Evolutionary conservation across 2,329 filamentous ascomycete species (phyloP).

Genomic region (Beauveria asiatica): DNA sequence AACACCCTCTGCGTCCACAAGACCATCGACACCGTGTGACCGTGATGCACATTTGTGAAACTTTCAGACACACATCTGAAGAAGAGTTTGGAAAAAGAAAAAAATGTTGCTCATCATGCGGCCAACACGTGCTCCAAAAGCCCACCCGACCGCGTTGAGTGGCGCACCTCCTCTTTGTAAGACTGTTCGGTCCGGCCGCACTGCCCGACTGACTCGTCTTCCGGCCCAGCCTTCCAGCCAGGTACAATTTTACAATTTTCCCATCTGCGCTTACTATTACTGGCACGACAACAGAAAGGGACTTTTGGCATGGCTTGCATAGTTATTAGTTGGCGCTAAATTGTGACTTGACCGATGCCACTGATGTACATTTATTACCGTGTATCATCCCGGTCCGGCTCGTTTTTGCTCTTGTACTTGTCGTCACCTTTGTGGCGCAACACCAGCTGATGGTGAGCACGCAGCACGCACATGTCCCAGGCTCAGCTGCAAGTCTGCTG

Average conservation of each 20-base stretch:
- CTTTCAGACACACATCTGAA: background rate
- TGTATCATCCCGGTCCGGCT: no score
- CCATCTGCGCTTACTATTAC: background rate
- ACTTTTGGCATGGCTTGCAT: background rate
- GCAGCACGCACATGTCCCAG: background rate
- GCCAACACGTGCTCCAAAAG: background rate
- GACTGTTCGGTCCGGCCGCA: background rate
- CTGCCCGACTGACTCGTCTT: background rate
- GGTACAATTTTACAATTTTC: background rate
- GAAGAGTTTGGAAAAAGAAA: background rate
- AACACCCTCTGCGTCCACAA: background rate
- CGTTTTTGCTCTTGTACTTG: no score
- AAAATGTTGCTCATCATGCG: background rate
- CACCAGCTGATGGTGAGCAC: background rate
- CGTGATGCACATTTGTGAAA: background rate
- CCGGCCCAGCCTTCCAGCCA: background rate
- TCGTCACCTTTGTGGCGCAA: no score
- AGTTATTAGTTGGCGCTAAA: background rate
- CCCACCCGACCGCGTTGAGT: background rate
- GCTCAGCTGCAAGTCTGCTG: background rate
- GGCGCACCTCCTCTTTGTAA: conserved; percentile 6
- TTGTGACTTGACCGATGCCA: background rate
- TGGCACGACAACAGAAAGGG: background rate
- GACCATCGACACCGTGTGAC: background rate
- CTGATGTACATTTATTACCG: no score